A percentile compares a stretch with the other conserved stretches of the same genome.
Evolutionary conservation across 495 filamentous ascomycete genomes (phyloP).

Genomic region (Hyphodiscus hymeniophilus): DNA sequence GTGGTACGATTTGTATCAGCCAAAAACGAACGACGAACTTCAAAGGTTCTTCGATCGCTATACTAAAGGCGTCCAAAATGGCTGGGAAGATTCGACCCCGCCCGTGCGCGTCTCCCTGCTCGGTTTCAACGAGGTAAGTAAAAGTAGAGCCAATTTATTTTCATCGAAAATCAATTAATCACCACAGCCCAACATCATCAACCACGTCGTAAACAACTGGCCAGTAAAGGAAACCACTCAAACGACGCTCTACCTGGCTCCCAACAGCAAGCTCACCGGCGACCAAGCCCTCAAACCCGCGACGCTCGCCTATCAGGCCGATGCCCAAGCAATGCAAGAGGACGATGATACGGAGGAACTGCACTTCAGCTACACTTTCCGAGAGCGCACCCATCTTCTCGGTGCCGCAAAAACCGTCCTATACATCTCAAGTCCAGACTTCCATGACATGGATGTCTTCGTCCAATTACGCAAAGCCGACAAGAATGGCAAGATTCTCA

Average conservation of each 20-base stretch:
- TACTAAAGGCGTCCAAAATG: conserved; percentile 30
- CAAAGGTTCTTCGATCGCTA: conserved; percentile 32
- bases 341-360: background rate
- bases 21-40: conserved; percentile 24
- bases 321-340: background rate
- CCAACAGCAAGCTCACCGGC: background rate
- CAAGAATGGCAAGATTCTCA: conserved; percentile 26
- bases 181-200: background rate
- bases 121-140: conserved; percentile 17
- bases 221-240: background rate
- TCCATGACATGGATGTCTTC: conserved; percentile 34
- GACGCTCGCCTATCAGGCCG: background rate
- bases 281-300: background rate
- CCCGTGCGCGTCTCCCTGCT: conserved; percentile 25
- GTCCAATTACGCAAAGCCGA: conserved; percentile 32
- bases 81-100: conserved; percentile 32
- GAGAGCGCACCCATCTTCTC: conserved; percentile 27
- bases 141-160: background rate
- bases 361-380: conserved; percentile 19
- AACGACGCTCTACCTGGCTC: background rate
- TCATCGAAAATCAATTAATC: background rate
- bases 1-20: conserved; percentile 34
- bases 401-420: conserved; percentile 14
- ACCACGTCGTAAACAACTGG: background rate
- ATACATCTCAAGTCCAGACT: conserved; percentile 32